A percentile compares a stretch with the other conserved stretches of the same genome.
phyloP scores from a whole-genome alignment of 495 filamentous ascomycete species.

The Xylaria grammica region DNA sequence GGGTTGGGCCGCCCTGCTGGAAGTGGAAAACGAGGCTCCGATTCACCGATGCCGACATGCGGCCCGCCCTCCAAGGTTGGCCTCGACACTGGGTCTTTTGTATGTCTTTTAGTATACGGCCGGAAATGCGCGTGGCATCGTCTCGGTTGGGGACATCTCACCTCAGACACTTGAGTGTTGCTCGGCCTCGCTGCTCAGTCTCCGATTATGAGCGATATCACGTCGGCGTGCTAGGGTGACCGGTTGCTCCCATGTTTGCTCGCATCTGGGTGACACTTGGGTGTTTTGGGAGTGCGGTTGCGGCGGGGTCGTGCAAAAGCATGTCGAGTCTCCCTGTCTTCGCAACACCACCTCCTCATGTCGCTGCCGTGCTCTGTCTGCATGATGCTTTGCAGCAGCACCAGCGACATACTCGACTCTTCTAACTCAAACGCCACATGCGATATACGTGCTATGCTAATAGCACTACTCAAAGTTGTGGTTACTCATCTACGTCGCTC shows the following conservation, averaged over 20 bases:
- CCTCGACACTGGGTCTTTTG: not conserved
- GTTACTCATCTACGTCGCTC: not conserved
- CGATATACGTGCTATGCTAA: not conserved
- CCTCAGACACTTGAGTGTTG: not conserved
- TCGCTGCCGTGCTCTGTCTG: not conserved
- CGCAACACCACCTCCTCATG: not conserved
- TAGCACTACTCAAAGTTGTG: not conserved
- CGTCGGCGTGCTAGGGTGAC: not conserved
- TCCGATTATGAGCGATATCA: not conserved
- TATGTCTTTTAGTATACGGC: not conserved
- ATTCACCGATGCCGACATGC: slow-evolving; percentile 17
- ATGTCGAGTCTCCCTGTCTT: not conserved
- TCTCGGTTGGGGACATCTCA: not conserved
- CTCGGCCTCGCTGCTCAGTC: not conserved
- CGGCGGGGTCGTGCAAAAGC: not conserved
- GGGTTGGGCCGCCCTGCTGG: not conserved
- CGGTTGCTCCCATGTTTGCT: not conserved
- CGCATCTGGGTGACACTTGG: slow-evolving; percentile 5
- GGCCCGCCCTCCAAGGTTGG: slow-evolving; percentile 19
- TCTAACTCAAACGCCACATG: not conserved
- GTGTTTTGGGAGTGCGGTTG: not conserved
- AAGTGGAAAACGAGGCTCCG: not conserved
- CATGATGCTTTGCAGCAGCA: not conserved
- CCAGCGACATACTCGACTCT: not conserved
- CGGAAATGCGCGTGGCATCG: not conserved